A percentile compares a stretch with the other conserved stretches of the same genome.
phyloP scores from a whole-genome alignment of 495 filamentous ascomycete species.

The Trichocladium uniseriatum region DNA sequence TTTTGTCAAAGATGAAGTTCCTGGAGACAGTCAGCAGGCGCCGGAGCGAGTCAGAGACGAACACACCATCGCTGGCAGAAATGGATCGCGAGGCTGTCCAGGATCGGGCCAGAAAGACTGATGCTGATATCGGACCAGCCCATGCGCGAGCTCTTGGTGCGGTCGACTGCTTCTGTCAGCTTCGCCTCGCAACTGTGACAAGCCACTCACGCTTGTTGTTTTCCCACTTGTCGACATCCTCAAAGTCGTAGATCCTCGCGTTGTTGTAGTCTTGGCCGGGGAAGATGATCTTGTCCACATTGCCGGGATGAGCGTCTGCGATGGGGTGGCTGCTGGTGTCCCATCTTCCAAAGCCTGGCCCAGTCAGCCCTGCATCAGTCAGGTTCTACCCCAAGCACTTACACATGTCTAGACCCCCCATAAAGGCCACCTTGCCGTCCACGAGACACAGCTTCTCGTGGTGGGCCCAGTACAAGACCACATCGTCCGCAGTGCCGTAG shows the following conservation, averaged over 20 bases:
- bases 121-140: constrained; percentile 89
- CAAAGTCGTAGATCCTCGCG: constrained; percentile 76
- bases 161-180: constrained; percentile 47
- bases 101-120: constrained; percentile 68
- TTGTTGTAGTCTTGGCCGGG: constrained; percentile 96
- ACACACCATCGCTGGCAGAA: constrained; percentile 73
- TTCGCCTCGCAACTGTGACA: neutral
- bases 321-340: constrained; percentile 67
- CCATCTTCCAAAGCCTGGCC: constrained; percentile 49
- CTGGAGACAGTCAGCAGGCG: constrained; percentile 15
- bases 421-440: constrained; percentile 75
- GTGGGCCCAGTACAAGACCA: constrained; percentile 89
- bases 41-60: neutral
- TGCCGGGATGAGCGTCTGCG: constrained; percentile 72
- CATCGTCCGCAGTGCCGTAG: constrained; percentile 70
- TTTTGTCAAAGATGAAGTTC: constrained; percentile 81
- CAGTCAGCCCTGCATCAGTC: too few species aligned
- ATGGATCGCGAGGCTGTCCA: constrained; percentile 66
- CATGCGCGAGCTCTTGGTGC: constrained; percentile 74
- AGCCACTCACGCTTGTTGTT: constrained; percentile 57
- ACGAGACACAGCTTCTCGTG: constrained; percentile 89
- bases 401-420: constrained; percentile 72
- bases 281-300: constrained; percentile 67
- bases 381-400: constrained; percentile 6
- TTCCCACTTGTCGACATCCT: constrained; percentile 73